Evolutionary conservation across 768 basidiomycete species (phyloP).

Genomic region (Clathrus columnatus): DNA sequence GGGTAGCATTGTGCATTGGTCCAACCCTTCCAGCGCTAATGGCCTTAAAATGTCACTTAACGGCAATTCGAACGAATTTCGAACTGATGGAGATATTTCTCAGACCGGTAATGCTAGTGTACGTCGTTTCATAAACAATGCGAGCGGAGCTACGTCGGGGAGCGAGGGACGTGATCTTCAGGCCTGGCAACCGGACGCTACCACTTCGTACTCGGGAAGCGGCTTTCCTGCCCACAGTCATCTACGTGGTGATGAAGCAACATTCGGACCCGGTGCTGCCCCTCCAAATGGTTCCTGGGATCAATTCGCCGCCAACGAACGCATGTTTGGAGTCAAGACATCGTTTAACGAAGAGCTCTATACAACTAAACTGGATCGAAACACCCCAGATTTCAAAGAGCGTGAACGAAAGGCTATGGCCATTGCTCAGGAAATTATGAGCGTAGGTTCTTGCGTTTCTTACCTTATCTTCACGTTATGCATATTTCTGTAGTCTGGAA

Average conservation of each 20-base stretch:
- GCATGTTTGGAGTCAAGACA: conserved; percentile 85
- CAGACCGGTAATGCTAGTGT: conserved; percentile 22
- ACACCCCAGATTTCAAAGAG: conserved; percentile 78
- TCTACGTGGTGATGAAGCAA: conserved; percentile 50
- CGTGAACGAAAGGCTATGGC: conserved; percentile 79
- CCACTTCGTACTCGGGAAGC: neutral
- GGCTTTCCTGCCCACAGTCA: conserved; percentile 23
- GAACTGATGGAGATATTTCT: conserved; percentile 75
- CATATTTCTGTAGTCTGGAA: conserved; percentile 35
- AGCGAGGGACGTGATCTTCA: conserved; percentile 67
- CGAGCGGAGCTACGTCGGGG: conserved; percentile 37
- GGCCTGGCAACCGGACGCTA: conserved; percentile 54
- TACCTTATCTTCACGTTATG: neutral
- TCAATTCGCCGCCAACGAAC: conserved; percentile 89
- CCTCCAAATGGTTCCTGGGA: conserved; percentile 56
- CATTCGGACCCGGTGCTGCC: conserved; percentile 51
- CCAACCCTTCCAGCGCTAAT: conserved; percentile 61
- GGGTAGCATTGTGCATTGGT: conserved; percentile 64
- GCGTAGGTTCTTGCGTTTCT: conserved; percentile 40
- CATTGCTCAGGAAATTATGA: conserved; percentile 86
- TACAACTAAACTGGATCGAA: conserved; percentile 87
- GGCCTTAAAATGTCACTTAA: conserved; percentile 48
- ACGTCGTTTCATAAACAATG: neutral
- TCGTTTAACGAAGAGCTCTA: conserved; percentile 91
- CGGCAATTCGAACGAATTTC: conserved; percentile 38